Conservation (phyloP, 345 rosid genomes). For the Ceriops tagal region DNA sequence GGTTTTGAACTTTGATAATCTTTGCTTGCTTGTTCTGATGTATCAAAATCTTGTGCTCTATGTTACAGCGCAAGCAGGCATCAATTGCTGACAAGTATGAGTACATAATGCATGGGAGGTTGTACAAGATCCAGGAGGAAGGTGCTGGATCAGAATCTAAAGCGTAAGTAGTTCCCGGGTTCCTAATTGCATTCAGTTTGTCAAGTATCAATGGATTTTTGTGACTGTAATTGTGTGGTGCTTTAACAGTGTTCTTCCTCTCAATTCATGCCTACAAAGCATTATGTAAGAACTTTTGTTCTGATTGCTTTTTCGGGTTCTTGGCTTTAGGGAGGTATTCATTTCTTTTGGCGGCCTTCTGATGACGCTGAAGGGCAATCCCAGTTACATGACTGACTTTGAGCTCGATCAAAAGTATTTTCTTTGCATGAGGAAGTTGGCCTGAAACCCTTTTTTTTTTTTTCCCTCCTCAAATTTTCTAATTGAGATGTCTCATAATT, state of each 20-base stretch:
- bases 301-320: neutral
- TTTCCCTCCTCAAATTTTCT: too few species aligned
- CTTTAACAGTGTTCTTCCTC: too few species aligned
- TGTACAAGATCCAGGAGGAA: slow-evolving; percentile 21
- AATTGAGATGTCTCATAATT: neutral
- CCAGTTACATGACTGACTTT: slow-evolving; percentile 10
- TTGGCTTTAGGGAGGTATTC: slow-evolving; percentile 15
- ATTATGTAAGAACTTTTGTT: neutral
- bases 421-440: slow-evolving; percentile 25
- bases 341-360: slow-evolving; percentile 31
- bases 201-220: too few species aligned
- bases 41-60: too few species aligned
- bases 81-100: slow-evolving; percentile 24
- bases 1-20: slow-evolving; percentile 7
- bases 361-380: slow-evolving; percentile 26
- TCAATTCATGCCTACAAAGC: too few species aligned
- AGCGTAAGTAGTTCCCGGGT: slow-evolving; percentile 7
- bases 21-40: neutral
- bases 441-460: neutral
- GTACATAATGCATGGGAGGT: slow-evolving; percentile 22
- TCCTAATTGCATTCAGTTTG: too few species aligned
- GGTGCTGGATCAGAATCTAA: slow-evolving; percentile 16
- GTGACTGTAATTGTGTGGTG: too few species aligned
- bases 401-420: slow-evolving; percentile 24
- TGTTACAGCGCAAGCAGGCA: slow-evolving; percentile 12